Evolutionary conservation across 345 rosid species (phyloP).

Genomic region (Eucalyptus sp.): DNA sequence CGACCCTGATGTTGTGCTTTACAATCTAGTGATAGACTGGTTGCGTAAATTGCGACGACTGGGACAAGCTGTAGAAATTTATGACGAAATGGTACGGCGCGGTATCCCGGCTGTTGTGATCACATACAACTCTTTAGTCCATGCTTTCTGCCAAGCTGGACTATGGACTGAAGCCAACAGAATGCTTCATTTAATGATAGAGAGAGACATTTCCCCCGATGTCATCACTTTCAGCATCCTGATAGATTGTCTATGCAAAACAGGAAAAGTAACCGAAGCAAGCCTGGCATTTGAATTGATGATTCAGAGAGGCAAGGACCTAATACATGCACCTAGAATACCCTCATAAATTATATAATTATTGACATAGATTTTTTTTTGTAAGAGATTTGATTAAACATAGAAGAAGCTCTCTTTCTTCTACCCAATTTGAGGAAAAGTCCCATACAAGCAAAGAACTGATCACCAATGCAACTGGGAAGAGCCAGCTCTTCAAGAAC

Average conservation of each 20-base stretch:
- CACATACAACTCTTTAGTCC: neutral
- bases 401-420: neutral
- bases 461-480: neutral
- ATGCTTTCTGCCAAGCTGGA: neutral
- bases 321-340: too few species aligned
- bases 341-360: too few species aligned
- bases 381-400: too few species aligned
- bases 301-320: too few species aligned
- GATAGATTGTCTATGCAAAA: neutral
- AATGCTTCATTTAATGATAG: neutral
- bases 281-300: too few species aligned
- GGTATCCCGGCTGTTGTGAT: neutral
- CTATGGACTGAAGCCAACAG: neutral
- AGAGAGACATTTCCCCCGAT: neutral
- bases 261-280: neutral
- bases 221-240: neutral
- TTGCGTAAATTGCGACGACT: neutral
- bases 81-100: neutral
- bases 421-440: neutral
- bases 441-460: neutral
- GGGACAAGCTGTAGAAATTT: neutral
- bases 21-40: neutral
- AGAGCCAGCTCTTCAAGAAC: neutral
- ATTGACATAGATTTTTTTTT: too few species aligned
- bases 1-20: neutral